Evolutionary conservation across 345 rosid genomes (phyloP).

Genomic region (Triadica sebifera): DNA sequence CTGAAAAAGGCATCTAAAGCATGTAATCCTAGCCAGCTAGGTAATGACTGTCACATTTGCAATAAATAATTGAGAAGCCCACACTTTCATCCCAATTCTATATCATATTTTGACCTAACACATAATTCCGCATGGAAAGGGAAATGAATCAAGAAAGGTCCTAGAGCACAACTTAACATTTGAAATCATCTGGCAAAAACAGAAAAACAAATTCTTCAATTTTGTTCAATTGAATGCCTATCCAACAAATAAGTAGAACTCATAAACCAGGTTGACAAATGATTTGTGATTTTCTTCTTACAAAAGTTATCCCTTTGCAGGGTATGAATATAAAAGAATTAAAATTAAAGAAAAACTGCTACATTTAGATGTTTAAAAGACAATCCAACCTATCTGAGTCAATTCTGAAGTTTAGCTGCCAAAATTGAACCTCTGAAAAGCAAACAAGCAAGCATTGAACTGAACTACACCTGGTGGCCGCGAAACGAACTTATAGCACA

Average conservation of each 20-base stretch:
- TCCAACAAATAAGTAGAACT: not conserved
- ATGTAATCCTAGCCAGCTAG: not conserved
- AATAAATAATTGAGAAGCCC: not conserved
- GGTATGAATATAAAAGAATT: not conserved
- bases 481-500: conserved; percentile 2
- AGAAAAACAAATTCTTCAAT: conserved; percentile 1
- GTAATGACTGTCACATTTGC: not conserved
- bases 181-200: not conserved
- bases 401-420: not conserved
- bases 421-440: not conserved
- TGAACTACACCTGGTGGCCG: not conserved
- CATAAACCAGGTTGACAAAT: not conserved
- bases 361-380: not conserved
- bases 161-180: not conserved
- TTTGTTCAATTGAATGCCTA: not conserved
- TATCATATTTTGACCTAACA: not conserved
- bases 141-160: not conserved
- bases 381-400: not conserved
- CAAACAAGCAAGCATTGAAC: not conserved
- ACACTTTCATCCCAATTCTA: not conserved
- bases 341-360: not conserved
- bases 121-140: not conserved
- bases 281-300: not conserved
- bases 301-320: not conserved
- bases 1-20: conserved; percentile 38